Evolutionary conservation across 192 early-diverging fungal species (phyloP), one percentile per base, ranked within the genome.

Genomic region (Haplosporangium gracile): DNA sequence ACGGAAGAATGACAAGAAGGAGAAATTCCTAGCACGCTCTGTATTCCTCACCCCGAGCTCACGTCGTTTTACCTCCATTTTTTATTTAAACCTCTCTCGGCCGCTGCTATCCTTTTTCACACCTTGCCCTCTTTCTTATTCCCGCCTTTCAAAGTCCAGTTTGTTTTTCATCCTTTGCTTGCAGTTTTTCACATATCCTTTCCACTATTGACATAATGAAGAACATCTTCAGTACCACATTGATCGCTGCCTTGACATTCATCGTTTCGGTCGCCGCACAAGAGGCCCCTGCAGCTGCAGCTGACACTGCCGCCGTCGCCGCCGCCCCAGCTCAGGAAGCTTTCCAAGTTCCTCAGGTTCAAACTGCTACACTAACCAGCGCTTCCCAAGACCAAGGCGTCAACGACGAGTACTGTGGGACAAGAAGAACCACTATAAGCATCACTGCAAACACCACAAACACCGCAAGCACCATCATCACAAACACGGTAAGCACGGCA

Each of bases 211-310:
- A 36, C 36, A 60, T 15, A 26, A 72, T 79, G 78, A 79, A 73
- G 55, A 79, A 45, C 38, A 1, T 79, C 22, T 49, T 72, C 70
- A 39, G 22, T 29, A 24, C 73, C 29, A 26, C 71, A 20, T 13
- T 80, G 40, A 32, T 80, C 71, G 71, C 71, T 55, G 36, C 57
- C 29, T 43, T 74, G 70, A 71, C 60, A 22, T 1, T 74, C 13
- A 40, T 71, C 42, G 40, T 42, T 1, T 26, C 78, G 4, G 45
- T 63, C 2, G 49, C 55, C 5, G 78, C 71, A 36, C 55, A 73
- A 16, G 57, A 80, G 38, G 16, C 11, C 2, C 77, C 20, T 11
- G 42, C 26, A 2, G 43, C 75, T 32, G 51, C 55, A 1, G 29
- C 49, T 55, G 18, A 8, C 15, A 29, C 68, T 16, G 26, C 26